These are phyloP conservation scores for Botrytis elliptica DNA, from an alignment of 2,329 filamentous ascomycete species.

Conservation along the genomic window DNA sequence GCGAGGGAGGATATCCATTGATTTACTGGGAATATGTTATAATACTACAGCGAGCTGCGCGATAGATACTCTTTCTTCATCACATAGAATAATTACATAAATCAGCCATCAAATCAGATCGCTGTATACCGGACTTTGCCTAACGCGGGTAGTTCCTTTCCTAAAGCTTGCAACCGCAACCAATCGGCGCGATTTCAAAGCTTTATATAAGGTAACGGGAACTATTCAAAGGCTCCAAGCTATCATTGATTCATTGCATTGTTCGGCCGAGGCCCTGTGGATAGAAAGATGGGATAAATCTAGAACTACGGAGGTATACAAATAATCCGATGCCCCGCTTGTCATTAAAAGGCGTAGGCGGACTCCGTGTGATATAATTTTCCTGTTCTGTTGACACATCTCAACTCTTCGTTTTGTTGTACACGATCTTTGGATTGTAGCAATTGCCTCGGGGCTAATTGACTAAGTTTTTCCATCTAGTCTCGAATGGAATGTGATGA, in stretches of 20 bases:
- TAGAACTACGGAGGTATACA: background rate
- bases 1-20: background rate
- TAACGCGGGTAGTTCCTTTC: background rate
- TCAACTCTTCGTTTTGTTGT: background rate
- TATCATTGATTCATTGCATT: background rate
- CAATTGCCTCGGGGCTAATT: background rate
- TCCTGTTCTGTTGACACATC: background rate
- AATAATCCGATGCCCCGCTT: background rate
- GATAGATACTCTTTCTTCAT: background rate
- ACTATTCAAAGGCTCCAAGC: background rate
- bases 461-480: background rate
- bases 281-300: background rate
- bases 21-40: conserved; percentile 1
- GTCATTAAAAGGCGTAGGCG: background rate
- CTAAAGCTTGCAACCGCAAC: background rate
- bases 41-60: background rate
- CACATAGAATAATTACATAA: conserved; percentile 3
- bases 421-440: background rate
- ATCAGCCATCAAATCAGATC: background rate
- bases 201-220: conserved; percentile 14
- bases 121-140: background rate
- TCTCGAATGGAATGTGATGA: background rate
- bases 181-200: background rate
- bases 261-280: background rate
- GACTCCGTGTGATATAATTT: background rate